Evolutionary conservation across 1,139 yeast genomes (phyloP).

Genomic region (Hemisphaericaspora xylofermentans): DNA sequence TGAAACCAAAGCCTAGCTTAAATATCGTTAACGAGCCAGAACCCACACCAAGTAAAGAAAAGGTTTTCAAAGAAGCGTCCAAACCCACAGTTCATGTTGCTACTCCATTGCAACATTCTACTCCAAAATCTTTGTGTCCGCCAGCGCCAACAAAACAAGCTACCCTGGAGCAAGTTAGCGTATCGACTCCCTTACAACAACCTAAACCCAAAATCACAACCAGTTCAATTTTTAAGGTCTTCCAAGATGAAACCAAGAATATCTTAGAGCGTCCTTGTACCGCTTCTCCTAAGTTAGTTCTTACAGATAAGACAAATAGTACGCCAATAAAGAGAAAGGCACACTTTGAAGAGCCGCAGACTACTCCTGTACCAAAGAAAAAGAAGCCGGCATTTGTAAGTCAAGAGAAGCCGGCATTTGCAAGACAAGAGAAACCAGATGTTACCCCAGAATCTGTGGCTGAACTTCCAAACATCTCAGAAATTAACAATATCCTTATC

Average conservation of each 20-base stretch:
- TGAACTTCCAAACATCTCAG: slow-evolving; percentile 42
- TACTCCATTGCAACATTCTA: slow-evolving; percentile 6
- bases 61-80: neutral
- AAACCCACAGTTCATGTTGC: neutral
- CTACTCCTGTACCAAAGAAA: slow-evolving; percentile 17
- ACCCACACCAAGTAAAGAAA: slow-evolving; percentile 13
- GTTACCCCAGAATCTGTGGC: slow-evolving; percentile 21
- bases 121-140: neutral
- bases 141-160: neutral
- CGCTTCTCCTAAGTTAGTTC: slow-evolving; percentile 11
- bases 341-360: slow-evolving; percentile 29
- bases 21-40: slow-evolving; percentile 5
- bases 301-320: slow-evolving; percentile 27
- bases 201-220: slow-evolving; percentile 2
- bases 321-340: slow-evolving; percentile 25
- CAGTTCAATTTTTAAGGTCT: slow-evolving; percentile 7
- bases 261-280: slow-evolving; percentile 10
- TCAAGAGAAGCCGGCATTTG: too few species aligned
- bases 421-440: slow-evolving; percentile 9
- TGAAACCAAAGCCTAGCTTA: slow-evolving; percentile 9
- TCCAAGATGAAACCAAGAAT: slow-evolving; percentile 8
- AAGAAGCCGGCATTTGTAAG: slow-evolving; percentile 10
- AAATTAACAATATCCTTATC: slow-evolving; percentile 62
- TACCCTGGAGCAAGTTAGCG: neutral
- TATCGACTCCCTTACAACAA: slow-evolving; percentile 6